Evolutionary conservation across 345 rosid genomes (phyloP).

Genomic region (Triadica sebifera): DNA sequence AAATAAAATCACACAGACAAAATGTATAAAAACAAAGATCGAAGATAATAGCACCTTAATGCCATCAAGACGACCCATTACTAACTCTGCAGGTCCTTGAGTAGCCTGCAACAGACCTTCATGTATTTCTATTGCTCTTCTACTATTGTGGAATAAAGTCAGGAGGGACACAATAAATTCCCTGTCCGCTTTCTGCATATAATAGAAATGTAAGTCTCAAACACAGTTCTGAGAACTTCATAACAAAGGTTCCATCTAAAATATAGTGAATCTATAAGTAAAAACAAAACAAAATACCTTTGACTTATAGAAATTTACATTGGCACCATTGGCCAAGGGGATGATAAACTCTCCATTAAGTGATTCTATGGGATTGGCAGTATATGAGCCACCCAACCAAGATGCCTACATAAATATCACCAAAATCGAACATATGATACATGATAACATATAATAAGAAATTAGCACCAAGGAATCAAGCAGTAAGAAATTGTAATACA

Average conservation of each 20-base stretch:
- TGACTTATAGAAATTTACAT: constrained; percentile 54
- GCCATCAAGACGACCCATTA: constrained; percentile 67
- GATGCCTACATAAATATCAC: constrained; percentile 56
- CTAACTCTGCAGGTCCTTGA: constrained; percentile 67
- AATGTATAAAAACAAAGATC: not conserved
- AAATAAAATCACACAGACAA: not conserved
- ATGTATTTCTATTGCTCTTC: constrained; percentile 53
- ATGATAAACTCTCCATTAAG: constrained; percentile 58
- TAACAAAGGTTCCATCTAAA: constrained; percentile 8
- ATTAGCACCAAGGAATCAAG: constrained; percentile 10
- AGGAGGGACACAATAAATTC: constrained; percentile 54
- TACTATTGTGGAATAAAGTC: constrained; percentile 53
- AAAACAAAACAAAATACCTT: constrained; percentile 45
- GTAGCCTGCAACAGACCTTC: constrained; percentile 47
- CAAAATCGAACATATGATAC: not conserved
- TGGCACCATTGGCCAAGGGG: constrained; percentile 45
- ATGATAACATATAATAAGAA: constrained; percentile 4
- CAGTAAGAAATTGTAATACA: not conserved
- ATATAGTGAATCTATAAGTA: not conserved
- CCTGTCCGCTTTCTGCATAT: constrained; percentile 72
- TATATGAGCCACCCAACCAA: constrained; percentile 82
- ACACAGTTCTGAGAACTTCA: not conserved
- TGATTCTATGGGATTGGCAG: constrained; percentile 37
- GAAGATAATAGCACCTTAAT: constrained; percentile 40
- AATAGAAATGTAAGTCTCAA: constrained; percentile 6